Evolutionary conservation across 2,329 filamentous ascomycete genomes (phyloP), one percentile per base, ranked within the genome.

Genomic region (Pezicula neosporulosa): DNA sequence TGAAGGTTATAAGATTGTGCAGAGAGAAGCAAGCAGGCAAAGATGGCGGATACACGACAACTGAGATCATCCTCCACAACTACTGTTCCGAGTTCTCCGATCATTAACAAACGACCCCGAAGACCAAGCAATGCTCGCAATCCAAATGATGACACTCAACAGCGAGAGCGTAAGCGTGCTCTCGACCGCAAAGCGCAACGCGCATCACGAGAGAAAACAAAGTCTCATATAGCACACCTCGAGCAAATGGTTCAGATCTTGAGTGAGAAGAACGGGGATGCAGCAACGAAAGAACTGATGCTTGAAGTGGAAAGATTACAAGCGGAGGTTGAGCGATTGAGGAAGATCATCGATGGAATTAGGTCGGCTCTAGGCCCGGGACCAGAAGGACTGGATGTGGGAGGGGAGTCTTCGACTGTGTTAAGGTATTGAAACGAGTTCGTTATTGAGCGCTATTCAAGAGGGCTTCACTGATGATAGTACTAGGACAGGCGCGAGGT

Each of bases 111-210:
- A 39, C 37, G 47, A 38, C 15, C 47, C 5, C 33, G 43, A 28
- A 49, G 45, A 38, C 3, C 35, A 27, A 36, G n/a, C 28, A 30
- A 30, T 38, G 7, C 24, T 4, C 30, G 27, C n/a, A 46, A 38
- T n/a, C 35, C 45, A 12, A 44, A 51, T 38, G 47, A 52, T 39
- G 24, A 41, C 2, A 47, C 28, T 7, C 28, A 51, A 16, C 52
- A 55, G 44, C 30, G 51, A 35, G 54, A 59, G 12, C 49, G 56
- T 12, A 59, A 59, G 51, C 48, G 56, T 18, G 56, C 52, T 10
- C 42, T 53, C 18, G 56, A 59, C 35, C 50, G 56, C 27, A 59
- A 56, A 45, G 56, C 56, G 3, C 56, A 59, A 37, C 37, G 55
- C 42, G 53, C 51, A 6, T 57, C 56, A 16, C 49, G 56, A 21